Evolutionary conservation across 306 rosid genomes (phyloP).

Genomic region (Prunus persica): Prunus_persica_NCBIv2 NC_034010.1:23604001-23604500

Average conservation of each 20-base stretch:
- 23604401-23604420: background rate
- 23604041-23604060: too few species aligned
- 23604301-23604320: background rate
- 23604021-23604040: too few species aligned
- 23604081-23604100: too few species aligned
- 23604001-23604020: too few species aligned
- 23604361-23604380: background rate
- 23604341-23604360: constrained; percentile 1
- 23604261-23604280: background rate
- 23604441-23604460: background rate
- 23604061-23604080: too few species aligned
- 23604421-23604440: background rate
- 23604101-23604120: background rate
- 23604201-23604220: background rate
- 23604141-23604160: background rate
- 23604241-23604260: background rate
- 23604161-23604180: background rate
- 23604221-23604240: background rate
- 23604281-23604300: background rate
- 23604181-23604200: background rate
- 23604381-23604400: background rate
- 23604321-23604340: background rate
- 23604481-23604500: background rate
- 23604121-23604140: background rate
- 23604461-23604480: background rate